Base-by-base conservation (phyloP, 352 stramenopile species). In the Pythium volutum region DNA sequence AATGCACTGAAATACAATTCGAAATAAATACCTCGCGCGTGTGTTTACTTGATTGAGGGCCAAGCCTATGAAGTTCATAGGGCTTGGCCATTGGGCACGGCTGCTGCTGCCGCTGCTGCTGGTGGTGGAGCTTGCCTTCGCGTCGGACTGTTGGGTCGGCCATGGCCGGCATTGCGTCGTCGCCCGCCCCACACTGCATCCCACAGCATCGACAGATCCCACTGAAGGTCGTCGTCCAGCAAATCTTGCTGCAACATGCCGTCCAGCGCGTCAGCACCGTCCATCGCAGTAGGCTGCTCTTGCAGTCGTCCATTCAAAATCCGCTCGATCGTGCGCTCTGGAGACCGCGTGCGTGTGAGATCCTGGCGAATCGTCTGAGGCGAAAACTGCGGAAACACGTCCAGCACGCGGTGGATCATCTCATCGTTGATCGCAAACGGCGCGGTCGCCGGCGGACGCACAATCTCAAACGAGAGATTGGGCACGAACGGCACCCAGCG, bases 391-490 rank as follows among this genome's bases (percentile, higher is more conserved):
- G 82, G 82, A 33, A 92, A 92, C 14, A 92, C 71, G 25, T 92
- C 80, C 61, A 73, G 85, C 14, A 92, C 83, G 33, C 84, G 82
- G 46, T 88, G 80, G 14, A 89, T 25, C 78, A 89, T 92, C 56
- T 87, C 80, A 0, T 79, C 75, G 0, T 71, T 89, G 59, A 88
- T 79, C n/a, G 69, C 70, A 9, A 87, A 77, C 16, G 74, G 75
- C 34, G 56, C 26, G 20, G 62, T 18, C 31, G 59, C 34, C 3
- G 67, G 77, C 41, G 87, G 80, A 7, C 82, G 78, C 20, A 89
- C 77, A 31, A 92, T 89, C 55, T 92, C 82, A 25, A 92, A 89
- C 23, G 79, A 87, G 25, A 92, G 72, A 43, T 83, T 85, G 1
- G 82, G 82, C 46, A 92, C 84, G 14, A 65, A 65, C 38, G 82